Conservation (phyloP, 345 rosid species). For the Physaria fendleri region DNA sequence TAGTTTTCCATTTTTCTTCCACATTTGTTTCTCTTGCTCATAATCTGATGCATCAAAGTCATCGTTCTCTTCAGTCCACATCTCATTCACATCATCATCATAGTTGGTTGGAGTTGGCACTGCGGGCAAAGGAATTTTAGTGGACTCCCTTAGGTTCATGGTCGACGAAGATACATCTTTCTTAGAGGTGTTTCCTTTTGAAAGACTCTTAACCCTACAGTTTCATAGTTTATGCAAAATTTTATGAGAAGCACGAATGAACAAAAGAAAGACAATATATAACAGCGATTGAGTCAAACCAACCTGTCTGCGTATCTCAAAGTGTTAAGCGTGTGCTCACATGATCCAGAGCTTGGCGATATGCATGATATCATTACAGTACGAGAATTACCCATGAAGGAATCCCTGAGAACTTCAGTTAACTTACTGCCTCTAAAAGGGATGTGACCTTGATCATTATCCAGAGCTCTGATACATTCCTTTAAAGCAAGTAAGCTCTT, state of each 20-base stretch:
- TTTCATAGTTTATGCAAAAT: conserved; percentile 2
- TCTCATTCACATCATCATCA: conserved; percentile 63
- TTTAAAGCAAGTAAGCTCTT: conserved; percentile 94
- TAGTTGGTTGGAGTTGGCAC: conserved; percentile 49
- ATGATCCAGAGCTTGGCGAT: conserved; percentile 96
- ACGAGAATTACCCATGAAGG: conserved; percentile 93
- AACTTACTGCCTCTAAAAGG: conserved; percentile 98
- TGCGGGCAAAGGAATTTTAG: conserved; percentile 48
- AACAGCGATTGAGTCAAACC: not conserved
- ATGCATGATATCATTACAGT: conserved; percentile 98
- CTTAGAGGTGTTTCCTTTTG: conserved; percentile 79
- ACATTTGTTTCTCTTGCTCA: conserved; percentile 57
- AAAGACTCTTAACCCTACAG: conserved; percentile 93
- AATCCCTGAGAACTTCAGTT: conserved; percentile 98
- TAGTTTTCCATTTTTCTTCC: conserved; percentile 67
- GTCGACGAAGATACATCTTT: conserved; percentile 72
- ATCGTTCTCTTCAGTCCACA: conserved; percentile 79
- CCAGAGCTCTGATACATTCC: conserved; percentile 99
- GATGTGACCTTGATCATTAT: conserved; percentile 97
- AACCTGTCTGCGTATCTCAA: conserved; percentile 99
- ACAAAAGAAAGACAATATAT: not conserved
- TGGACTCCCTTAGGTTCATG: conserved; percentile 69
- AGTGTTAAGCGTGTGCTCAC: conserved; percentile 97
- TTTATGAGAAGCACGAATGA: conserved; percentile 3
- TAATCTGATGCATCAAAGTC: conserved; percentile 70